Evolutionary conservation across 257 asterid genomes (phyloP).

Genomic region (Petunia axillaris): DNA sequence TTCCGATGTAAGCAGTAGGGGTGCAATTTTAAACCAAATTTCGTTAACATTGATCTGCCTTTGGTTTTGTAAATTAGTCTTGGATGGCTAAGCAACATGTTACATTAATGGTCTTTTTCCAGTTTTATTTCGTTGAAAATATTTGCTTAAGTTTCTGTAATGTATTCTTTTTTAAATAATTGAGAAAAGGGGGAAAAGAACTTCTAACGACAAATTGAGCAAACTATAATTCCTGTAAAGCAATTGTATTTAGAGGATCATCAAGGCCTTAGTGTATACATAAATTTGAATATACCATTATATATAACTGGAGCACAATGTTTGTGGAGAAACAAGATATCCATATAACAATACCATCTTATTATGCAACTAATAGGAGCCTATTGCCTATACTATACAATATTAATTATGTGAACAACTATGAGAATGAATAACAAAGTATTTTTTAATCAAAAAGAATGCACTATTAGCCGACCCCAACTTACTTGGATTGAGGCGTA

Average conservation of each 20-base stretch:
- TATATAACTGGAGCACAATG: background rate
- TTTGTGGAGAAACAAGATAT: conserved; percentile 7
- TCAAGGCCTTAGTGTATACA: conserved; percentile 23
- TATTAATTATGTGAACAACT: background rate
- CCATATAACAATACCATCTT: conserved; percentile 6
- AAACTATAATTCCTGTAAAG: background rate
- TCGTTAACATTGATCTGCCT: too few relatives aligned
- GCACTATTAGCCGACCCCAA: background rate
- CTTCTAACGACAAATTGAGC: background rate
- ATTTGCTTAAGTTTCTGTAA: too few relatives aligned
- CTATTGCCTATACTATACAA: background rate
- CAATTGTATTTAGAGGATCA: background rate
- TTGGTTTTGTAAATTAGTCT: too few relatives aligned
- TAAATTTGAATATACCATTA: background rate
- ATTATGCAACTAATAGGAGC: background rate
- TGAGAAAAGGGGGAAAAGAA: too few relatives aligned
- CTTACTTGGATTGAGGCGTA: background rate
- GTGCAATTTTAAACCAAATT: too few relatives aligned
- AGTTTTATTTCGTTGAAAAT: too few relatives aligned
- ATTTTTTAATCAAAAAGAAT: background rate
- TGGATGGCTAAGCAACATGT: too few relatives aligned
- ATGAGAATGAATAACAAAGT: background rate
- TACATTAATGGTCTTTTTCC: too few relatives aligned
- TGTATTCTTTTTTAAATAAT: too few relatives aligned
- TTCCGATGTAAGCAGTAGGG: too few relatives aligned